Conservation (phyloP, 352 stramenopile species). For the Globisporangium cylindrosporum region DNA sequence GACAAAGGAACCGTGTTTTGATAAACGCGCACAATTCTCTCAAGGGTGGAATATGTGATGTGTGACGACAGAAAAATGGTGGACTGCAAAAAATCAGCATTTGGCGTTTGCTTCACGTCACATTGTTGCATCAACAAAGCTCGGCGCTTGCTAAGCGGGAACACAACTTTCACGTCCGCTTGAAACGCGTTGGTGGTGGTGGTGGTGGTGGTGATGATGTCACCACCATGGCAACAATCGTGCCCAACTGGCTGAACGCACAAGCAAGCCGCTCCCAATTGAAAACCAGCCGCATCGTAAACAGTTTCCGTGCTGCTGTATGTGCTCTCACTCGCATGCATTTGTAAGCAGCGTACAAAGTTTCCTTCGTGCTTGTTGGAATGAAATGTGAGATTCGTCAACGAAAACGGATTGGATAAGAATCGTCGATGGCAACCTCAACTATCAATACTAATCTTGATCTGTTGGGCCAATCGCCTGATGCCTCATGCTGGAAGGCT, state of each 20-base stretch:
- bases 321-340: not conserved
- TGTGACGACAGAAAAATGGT: constrained; percentile 4
- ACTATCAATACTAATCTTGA: too few species aligned
- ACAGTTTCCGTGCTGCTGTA: not conserved
- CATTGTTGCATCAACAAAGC: constrained; percentile 11
- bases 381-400: too few species aligned
- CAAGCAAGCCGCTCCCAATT: not conserved
- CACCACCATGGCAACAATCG: too few species aligned
- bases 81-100: not conserved
- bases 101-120: not conserved
- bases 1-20: constrained; percentile 11
- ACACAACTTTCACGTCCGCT: not conserved
- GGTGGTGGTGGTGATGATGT: too few species aligned
- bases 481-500: too few species aligned
- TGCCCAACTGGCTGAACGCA: not conserved
- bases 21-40: not conserved
- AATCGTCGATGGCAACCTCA: too few species aligned
- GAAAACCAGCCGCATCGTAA: not conserved
- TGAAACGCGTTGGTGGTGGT: too few species aligned
- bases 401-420: too few species aligned
- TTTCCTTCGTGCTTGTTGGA: too few species aligned
- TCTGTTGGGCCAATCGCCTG: too few species aligned
- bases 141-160: constrained; percentile 11
- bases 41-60: constrained; percentile 11
- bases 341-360: not conserved